Evolutionary conservation across 352 stramenopile genomes (phyloP), one percentile per base, ranked within the genome.

Genomic region (Pythium coloratum): DNA sequence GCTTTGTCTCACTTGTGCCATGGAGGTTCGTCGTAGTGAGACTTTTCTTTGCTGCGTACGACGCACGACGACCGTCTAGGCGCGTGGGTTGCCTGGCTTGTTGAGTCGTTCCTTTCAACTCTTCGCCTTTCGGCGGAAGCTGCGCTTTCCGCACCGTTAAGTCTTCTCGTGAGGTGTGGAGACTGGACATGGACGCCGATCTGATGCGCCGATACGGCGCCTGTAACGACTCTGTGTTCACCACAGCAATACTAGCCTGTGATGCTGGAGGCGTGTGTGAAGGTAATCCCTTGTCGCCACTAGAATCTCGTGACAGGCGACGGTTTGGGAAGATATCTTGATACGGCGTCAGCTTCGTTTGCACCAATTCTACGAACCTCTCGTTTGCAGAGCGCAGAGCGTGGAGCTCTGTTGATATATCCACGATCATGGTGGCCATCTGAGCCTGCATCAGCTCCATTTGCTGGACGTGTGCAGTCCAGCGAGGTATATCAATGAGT

Each of bases 391-490:
- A 28, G 3, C 40, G 51, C 8, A 66, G 60, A 34, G 7, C 16
- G 14, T 38, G 50, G 16, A 66, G 34, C 44, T 66, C 50, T 2
- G 34, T 58, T 3, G 58, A 28, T 6, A n/a, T n/a, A n/a, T 33
- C 50, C 24, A 66, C 6, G 36, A 60, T 51, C 51, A 34, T 60
- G 10, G 33, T 54, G 14, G 49, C 49, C 60, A 66, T 60, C 24
- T 59, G 38, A 4, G 30, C 28, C 55, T 68, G 62, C 10, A 58
- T 30, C 24, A 40, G 51, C 28, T 56, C 44, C 28, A 68, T 10
- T 14, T 68, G 42, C 14, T 62, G 13, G 9, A 62, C 30, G 8
- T 62, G 62, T 2, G 47, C 54, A 0, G 33, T 28, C 12, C 55
- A 10, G 6, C n/a, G n/a, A 24, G 59, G 50, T 13, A 60, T 14